Evolutionary conservation across 1,284 basidiomycete species (phyloP), one percentile per base, ranked within the genome.

Genomic region (Cryptococcus neoformans): DNA sequence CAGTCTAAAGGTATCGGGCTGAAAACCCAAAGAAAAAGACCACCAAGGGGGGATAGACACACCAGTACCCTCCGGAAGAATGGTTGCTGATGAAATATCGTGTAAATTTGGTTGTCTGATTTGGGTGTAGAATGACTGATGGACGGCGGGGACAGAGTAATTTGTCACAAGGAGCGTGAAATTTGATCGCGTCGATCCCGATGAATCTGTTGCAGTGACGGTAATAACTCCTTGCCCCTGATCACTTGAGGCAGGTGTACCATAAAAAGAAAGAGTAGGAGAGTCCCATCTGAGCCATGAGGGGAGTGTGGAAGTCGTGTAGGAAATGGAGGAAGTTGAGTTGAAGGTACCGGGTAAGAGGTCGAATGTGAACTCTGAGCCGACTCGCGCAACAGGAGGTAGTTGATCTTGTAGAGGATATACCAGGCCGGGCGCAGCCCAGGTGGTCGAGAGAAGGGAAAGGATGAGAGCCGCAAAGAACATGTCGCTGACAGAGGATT

Each of bases 11-110:
- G 76, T 78, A 44, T 73, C 66, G 47, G 75, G 75, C 49, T 75
- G 73, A 65, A 81, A 82, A 5, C 81, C 82, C 44, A 84, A 71
- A 10, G 81, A 80, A 67, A 84, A 84, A 3, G 80, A 81, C 80
- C 82, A 70, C 72, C 76, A 56, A 59, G 77, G 74, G 3, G 74
- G 77, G 11, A 81, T 66, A 38, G 72, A 69, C 2, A 79, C 74
- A 36, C 75, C 78, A 14, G 62, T 65, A 34, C 62, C 62, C n/a
- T 62, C 74, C 28, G 72, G 75, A 28, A 77, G 64, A 17, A 65
- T 55, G 7, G 62, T 59, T 46, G 64, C 78, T 35, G 72, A 78
- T 34, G 70, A 58, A 57, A 72, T 74, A 10, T 72, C 69, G 51
- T 68, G 67, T 3, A 70, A 49, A 12, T 62, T 57, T 0, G 68